phyloP scores from a whole-genome alignment of 257 asterid species.

The Buddleja alternifolia region DNA sequence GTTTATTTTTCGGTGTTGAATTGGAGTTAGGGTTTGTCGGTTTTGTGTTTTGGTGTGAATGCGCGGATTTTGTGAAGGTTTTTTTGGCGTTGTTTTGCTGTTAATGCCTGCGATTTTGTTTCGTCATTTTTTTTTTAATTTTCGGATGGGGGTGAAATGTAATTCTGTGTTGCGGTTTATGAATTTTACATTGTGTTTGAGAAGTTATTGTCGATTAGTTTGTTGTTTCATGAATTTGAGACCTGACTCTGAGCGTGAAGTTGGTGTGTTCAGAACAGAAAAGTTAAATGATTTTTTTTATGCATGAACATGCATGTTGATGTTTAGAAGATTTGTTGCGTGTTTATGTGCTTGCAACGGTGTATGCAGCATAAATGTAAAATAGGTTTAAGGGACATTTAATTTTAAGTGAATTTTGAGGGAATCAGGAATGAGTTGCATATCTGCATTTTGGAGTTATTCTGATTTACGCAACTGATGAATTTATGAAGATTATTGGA shows the following conservation, averaged over 20 bases:
- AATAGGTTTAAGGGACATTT: neutral
- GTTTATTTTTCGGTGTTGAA: constrained; percentile 11
- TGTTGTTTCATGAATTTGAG: neutral
- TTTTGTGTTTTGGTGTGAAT: constrained; percentile 19
- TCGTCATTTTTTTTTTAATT: neutral
- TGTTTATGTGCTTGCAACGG: constrained; percentile 14
- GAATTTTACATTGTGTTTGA: constrained; percentile 15
- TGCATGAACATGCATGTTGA: constrained; percentile 17
- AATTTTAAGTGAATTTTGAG: neutral
- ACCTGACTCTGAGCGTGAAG: neutral
- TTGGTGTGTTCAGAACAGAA: neutral
- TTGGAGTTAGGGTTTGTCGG: constrained; percentile 25
- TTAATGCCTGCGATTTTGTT: neutral
- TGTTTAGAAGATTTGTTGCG: neutral
- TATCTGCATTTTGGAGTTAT: neutral
- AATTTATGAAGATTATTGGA: neutral
- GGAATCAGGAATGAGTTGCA: neutral
- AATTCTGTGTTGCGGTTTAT: constrained; percentile 25
- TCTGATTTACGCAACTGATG: constrained; percentile 7
- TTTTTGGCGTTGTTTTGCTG: neutral
- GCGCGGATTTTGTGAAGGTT: constrained; percentile 11
- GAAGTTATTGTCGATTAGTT: neutral
- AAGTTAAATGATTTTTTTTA: neutral
- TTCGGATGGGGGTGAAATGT: neutral
- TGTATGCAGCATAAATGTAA: neutral